phyloP scores from a whole-genome alignment of 2,329 filamentous ascomycete species.

The Curvularia eragrostidis region DNA sequence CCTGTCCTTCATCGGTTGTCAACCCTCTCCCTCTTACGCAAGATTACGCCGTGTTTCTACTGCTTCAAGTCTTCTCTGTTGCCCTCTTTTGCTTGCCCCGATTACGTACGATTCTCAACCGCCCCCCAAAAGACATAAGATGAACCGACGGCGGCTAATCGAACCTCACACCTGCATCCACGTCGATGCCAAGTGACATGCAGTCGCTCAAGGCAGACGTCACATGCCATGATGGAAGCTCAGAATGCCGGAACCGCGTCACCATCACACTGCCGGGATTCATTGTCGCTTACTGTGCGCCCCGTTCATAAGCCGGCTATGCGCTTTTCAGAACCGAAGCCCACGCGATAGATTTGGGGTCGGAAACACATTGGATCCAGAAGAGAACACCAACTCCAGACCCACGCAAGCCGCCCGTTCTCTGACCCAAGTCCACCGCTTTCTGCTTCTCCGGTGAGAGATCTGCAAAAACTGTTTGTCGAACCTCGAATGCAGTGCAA shows the following conservation, averaged over 20 bases:
- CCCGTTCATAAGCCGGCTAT: not conserved
- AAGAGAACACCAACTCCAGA: not conserved
- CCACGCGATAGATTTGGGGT: not conserved
- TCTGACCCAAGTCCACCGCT: not conserved
- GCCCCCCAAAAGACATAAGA: not conserved
- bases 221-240: not conserved
- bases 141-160: not conserved
- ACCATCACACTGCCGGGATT: not conserved
- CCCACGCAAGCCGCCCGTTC: not conserved
- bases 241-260: not conserved
- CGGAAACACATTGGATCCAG: not conserved
- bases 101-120: not conserved
- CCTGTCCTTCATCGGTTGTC: conserved; percentile 5
- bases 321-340: not conserved
- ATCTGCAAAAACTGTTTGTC: not conserved
- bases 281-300: not conserved
- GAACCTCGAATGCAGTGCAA: not conserved
- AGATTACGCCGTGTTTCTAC: conserved; percentile 4
- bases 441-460: not conserved
- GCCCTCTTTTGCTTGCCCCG: not conserved
- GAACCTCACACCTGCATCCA: not conserved
- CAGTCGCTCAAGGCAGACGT: not conserved
- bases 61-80: not conserved
- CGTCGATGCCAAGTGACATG: not conserved
- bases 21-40: conserved; percentile 5